Conservation (phyloP, 2,329 filamentous ascomycete species). For the Ophiostoma tasmaniense region DNA sequence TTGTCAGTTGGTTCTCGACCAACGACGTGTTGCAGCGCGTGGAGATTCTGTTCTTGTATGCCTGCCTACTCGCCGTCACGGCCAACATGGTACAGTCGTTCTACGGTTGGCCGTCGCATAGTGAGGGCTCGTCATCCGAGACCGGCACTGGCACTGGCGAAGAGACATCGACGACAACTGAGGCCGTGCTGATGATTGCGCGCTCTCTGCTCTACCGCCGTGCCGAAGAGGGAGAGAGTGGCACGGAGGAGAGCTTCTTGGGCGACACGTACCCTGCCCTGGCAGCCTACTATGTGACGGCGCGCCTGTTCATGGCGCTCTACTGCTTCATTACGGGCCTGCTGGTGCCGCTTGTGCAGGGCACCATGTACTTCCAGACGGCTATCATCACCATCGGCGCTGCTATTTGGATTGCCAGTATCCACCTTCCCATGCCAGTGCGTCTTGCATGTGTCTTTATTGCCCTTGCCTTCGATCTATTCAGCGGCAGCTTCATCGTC, state of each 20-base stretch:
- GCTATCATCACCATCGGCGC: slow-evolving; percentile 38
- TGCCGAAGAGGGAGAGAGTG: not conserved
- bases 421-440: slow-evolving; percentile 46
- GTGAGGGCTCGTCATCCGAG: not conserved
- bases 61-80: slow-evolving; percentile 53
- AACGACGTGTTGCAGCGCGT: slow-evolving; percentile 52
- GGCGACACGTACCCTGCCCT: slow-evolving; percentile 48
- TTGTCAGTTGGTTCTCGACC: slow-evolving; percentile 54
- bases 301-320: slow-evolving; percentile 44
- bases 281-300: slow-evolving; percentile 52
- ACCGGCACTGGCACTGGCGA: not conserved
- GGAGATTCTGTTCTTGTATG: slow-evolving; percentile 52
- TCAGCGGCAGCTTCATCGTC: slow-evolving; percentile 37
- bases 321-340: slow-evolving; percentile 41
- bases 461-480: slow-evolving; percentile 47
- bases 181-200: not conserved
- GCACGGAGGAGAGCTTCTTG: slow-evolving; percentile 4
- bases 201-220: slow-evolving; percentile 8
- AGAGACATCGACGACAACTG: not conserved
- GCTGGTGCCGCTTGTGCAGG: slow-evolving; percentile 49
- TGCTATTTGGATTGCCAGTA: slow-evolving; percentile 52
- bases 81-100: slow-evolving; percentile 54
- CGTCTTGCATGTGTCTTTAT: slow-evolving; percentile 48
- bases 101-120: slow-evolving; percentile 26
- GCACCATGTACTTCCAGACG: slow-evolving; percentile 44